These are phyloP conservation scores for Diaporthe capsici DNA, from an alignment of 2,329 filamentous ascomycete genomes.

Conservation along the genomic window DNA sequence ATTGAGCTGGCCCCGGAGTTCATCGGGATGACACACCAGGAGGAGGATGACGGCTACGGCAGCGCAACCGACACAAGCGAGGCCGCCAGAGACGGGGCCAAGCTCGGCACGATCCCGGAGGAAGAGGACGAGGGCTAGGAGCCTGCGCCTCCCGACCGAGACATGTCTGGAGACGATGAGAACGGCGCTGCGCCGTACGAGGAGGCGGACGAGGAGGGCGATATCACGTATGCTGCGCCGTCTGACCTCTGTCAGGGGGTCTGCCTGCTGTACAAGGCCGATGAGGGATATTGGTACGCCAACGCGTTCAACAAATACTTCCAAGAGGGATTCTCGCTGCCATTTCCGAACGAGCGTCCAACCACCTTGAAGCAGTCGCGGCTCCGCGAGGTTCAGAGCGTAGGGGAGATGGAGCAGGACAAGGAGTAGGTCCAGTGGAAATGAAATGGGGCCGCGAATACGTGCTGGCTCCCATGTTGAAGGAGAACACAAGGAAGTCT, in stretches of 20 bases:
- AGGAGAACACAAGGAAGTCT: neutral
- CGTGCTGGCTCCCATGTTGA: neutral
- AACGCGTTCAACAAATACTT: neutral
- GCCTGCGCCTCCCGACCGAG: neutral
- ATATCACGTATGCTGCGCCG: neutral
- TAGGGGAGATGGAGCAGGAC: neutral
- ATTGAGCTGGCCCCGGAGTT: neutral
- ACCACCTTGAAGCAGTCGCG: neutral
- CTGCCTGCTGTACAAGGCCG: neutral
- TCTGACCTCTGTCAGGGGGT: neutral
- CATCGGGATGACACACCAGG: too few species aligned
- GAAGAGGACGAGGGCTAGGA: constrained; percentile 12
- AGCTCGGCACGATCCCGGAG: constrained; percentile 12
- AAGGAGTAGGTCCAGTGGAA: neutral
- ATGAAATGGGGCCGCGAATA: neutral
- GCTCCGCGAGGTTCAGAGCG: neutral
- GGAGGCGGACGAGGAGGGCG: neutral
- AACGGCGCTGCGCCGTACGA: neutral
- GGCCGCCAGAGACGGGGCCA: neutral
- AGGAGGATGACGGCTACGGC: neutral
- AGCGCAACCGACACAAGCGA: neutral
- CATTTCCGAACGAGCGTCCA: neutral
- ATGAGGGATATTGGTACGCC: neutral
- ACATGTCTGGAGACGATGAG: too few species aligned
- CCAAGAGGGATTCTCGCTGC: neutral